These are phyloP conservation scores for Ajuga reptans DNA, from an alignment of 305 asterid genomes.

Conservation along the genomic window DNA sequence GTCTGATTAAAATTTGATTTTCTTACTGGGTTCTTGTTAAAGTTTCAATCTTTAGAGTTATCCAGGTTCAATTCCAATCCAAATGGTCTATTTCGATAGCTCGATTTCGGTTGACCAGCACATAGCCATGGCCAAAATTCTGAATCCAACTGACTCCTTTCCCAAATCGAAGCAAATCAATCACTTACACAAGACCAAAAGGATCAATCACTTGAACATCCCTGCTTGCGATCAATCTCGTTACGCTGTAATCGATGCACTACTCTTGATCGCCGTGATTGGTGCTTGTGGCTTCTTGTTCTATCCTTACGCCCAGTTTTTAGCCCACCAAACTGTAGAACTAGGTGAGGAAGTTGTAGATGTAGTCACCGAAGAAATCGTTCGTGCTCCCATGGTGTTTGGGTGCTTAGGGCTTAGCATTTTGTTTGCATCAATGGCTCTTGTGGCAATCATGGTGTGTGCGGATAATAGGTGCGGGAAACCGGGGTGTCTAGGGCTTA, in stretches of 20 bases:
- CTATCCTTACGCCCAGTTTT: constrained; percentile 48
- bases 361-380: constrained; percentile 52
- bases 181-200: constrained; percentile 33
- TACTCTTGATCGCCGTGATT: constrained; percentile 65
- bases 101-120: constrained; percentile 56
- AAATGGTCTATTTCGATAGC: constrained; percentile 68
- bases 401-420: constrained; percentile 73
- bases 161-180: constrained; percentile 38
- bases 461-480: constrained; percentile 58
- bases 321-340: constrained; percentile 35
- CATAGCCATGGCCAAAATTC: constrained; percentile 52
- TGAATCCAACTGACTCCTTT: constrained; percentile 40
- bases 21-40: constrained; percentile 24
- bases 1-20: constrained; percentile 28
- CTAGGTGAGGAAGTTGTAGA: constrained; percentile 39
- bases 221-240: constrained; percentile 64
- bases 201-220: constrained; percentile 26
- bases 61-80: constrained; percentile 31
- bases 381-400: constrained; percentile 61
- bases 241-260: constrained; percentile 58
- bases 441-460: constrained; percentile 45
- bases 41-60: constrained; percentile 22
- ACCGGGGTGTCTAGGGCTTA: constrained; percentile 67
- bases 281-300: constrained; percentile 55
- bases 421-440: constrained; percentile 47